Percentiles rank a stretch among this genome's conserved stretches.
Evolutionary conservation across 2,329 filamentous ascomycete species (phyloP).

Genomic region (Claviceps purpurea): DNA sequence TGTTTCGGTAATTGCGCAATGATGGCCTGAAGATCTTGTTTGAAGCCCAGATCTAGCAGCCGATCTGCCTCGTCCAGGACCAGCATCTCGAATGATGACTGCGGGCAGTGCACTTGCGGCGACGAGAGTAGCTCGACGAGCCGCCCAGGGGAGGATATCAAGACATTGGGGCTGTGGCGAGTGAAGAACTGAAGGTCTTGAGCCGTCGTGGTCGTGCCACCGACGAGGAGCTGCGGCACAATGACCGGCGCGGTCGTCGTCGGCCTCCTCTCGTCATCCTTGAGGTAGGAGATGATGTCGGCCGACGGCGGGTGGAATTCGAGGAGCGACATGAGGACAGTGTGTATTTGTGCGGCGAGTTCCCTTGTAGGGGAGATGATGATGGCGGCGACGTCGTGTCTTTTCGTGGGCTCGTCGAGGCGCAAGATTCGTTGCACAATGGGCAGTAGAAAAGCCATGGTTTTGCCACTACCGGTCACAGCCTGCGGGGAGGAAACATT

Average conservation of each 20-base stretch:
- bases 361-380: constrained; percentile 86
- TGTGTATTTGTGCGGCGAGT: constrained; percentile 78
- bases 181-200: constrained; percentile 82
- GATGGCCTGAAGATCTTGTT: constrained; percentile 78
- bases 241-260: constrained; percentile 37
- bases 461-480: constrained; percentile 86
- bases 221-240: constrained; percentile 77
- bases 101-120: constrained; percentile 73
- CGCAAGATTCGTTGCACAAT: constrained; percentile 71
- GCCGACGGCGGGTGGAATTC: constrained; percentile 74
- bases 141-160: constrained; percentile 83
- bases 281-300: constrained; percentile 41
- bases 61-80: constrained; percentile 93
- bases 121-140: constrained; percentile 79
- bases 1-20: constrained; percentile 80
- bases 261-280: constrained; percentile 42
- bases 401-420: constrained; percentile 70
- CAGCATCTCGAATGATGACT: constrained; percentile 81
- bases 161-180: constrained; percentile 70
- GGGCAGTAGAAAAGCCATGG: constrained; percentile 72
- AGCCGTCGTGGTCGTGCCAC: constrained; percentile 63
- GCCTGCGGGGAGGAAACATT: constrained; percentile 32
- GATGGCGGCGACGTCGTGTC: constrained; percentile 80
- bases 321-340: constrained; percentile 63
- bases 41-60: constrained; percentile 85